Conservation (phyloP, 2,329 filamentous ascomycete genomes). For the Didymella glomerata region DNA sequence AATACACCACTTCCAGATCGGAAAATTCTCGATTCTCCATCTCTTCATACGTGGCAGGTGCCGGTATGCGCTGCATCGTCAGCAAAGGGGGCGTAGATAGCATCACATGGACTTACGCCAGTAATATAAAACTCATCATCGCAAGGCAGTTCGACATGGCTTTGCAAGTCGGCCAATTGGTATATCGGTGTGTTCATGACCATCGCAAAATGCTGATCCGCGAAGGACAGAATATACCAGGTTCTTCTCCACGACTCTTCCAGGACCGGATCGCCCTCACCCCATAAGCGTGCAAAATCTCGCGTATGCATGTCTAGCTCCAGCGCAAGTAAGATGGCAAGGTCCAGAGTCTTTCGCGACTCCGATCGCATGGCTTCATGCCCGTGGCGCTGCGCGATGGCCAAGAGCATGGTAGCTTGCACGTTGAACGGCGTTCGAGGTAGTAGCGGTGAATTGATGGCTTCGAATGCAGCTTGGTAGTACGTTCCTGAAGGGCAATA, state of each 20-base stretch:
- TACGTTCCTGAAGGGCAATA: slow-evolving; percentile 43
- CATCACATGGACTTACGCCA: slow-evolving; percentile 36
- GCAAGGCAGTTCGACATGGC: slow-evolving; percentile 77
- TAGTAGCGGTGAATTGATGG: slow-evolving; percentile 30
- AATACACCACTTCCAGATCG: slow-evolving; percentile 75
- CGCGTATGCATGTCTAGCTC: slow-evolving; percentile 80
- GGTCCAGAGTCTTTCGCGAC: slow-evolving; percentile 70
- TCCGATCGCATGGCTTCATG: slow-evolving; percentile 74
- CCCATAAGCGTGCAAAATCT: slow-evolving; percentile 70
- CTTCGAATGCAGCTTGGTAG: slow-evolving; percentile 32
- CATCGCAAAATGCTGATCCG: slow-evolving; percentile 82
- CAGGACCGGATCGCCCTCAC: slow-evolving; percentile 69
- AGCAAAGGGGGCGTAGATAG: background rate
- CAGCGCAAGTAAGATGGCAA: slow-evolving; percentile 74
- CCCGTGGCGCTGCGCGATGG: slow-evolving; percentile 74
- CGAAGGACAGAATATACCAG: slow-evolving; percentile 82
- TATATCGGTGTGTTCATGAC: slow-evolving; percentile 76
- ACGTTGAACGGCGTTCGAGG: slow-evolving; percentile 63
- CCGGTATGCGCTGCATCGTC: slow-evolving; percentile 42
- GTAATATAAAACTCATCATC: slow-evolving; percentile 74
- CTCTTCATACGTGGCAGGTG: slow-evolving; percentile 66
- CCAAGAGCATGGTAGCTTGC: slow-evolving; percentile 78
- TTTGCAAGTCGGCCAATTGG: slow-evolving; percentile 67
- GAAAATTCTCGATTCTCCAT: slow-evolving; percentile 78
- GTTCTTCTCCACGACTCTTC: slow-evolving; percentile 88